Conservation (phyloP, 108 stramenopile species). For the Fragilariopsis cylindrus region DNA sequence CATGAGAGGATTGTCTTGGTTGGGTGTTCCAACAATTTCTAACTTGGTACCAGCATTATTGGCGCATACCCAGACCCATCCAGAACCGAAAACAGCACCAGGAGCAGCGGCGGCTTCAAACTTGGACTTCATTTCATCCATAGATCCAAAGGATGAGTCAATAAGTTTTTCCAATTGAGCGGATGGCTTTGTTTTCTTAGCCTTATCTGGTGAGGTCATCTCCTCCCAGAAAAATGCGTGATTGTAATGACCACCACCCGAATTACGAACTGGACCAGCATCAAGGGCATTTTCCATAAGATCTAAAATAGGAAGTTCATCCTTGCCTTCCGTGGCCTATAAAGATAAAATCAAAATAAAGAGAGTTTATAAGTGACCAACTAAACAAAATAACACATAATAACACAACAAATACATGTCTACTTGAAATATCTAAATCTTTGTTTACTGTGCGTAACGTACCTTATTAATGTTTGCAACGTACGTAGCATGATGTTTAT, state of each 20-base stretch:
- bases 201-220: constrained; percentile 87
- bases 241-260: constrained; percentile 99
- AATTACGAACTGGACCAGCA: constrained; percentile 90
- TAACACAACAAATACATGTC: background rate
- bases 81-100: constrained; percentile 93
- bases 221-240: constrained; percentile 99
- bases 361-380: constrained; percentile 67
- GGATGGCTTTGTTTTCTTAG: constrained; percentile 86
- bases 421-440: too few species aligned
- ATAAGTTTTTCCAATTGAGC: constrained; percentile 77
- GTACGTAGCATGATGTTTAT: constrained; percentile 93
- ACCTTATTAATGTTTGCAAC: constrained; percentile 64
- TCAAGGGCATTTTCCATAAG: constrained; percentile 83
- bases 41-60: constrained; percentile 81
- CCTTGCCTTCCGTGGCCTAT: constrained; percentile 77
- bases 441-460: too few species aligned
- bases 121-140: constrained; percentile 88
- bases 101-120: constrained; percentile 90
- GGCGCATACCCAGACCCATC: constrained; percentile 96
- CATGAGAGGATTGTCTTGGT: constrained; percentile 98
- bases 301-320: constrained; percentile 77
- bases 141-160: constrained; percentile 82
- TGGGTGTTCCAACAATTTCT: constrained; percentile 90
- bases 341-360: too few species aligned
- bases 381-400: constrained; percentile 11